Evolutionary conservation across 2,329 filamentous ascomycete species (phyloP).

Genomic region (Ophiognomonia clavigignenti-juglandacearum): DNA sequence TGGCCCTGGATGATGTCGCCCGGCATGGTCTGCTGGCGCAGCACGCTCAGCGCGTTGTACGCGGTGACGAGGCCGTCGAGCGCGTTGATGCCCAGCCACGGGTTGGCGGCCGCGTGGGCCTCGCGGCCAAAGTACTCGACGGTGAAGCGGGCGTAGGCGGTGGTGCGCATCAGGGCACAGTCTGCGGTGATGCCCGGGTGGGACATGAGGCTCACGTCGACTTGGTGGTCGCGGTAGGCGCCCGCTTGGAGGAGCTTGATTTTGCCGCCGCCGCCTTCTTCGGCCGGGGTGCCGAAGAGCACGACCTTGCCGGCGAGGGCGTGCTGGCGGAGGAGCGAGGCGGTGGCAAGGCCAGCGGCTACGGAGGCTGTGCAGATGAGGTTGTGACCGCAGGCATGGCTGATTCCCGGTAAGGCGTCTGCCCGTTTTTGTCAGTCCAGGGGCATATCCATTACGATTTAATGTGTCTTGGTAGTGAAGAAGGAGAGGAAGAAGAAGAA

Average conservation of each 20-base stretch:
- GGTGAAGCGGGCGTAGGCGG: slow-evolving; percentile 43
- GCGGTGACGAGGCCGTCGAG: slow-evolving; percentile 50
- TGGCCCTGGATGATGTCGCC: slow-evolving; percentile 46
- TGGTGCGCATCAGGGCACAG: slow-evolving; percentile 44
- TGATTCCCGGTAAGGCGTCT: slow-evolving; percentile 46
- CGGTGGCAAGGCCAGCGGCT: slow-evolving; percentile 41
- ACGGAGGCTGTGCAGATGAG: slow-evolving; percentile 46
- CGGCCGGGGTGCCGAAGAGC: slow-evolving; percentile 47
- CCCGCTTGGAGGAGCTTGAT: slow-evolving; percentile 38
- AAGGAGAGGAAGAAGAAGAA: too few relatives aligned
- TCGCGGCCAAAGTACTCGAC: slow-evolving; percentile 50
- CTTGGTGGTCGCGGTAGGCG: slow-evolving; percentile 35
- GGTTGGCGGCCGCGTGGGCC: slow-evolving; percentile 52
- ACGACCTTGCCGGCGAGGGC: slow-evolving; percentile 38
- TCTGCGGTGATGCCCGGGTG: slow-evolving; percentile 39
- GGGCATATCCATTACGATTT: neutral
- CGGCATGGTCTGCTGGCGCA: slow-evolving; percentile 52
- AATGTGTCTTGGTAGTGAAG: fast-evolving
- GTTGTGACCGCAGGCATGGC: slow-evolving; percentile 52
- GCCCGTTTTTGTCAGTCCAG: neutral
- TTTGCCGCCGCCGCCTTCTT: slow-evolving; percentile 36
- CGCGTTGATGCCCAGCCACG: slow-evolving; percentile 56
- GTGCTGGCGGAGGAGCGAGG: slow-evolving; percentile 35
- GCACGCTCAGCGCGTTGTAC: slow-evolving; percentile 42
- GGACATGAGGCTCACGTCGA: slow-evolving; percentile 34